A percentile compares a stretch with the other conserved stretches of the same genome.
Conservation (phyloP, 768 basidiomycete genomes). For the Boletales sp. region DNA sequence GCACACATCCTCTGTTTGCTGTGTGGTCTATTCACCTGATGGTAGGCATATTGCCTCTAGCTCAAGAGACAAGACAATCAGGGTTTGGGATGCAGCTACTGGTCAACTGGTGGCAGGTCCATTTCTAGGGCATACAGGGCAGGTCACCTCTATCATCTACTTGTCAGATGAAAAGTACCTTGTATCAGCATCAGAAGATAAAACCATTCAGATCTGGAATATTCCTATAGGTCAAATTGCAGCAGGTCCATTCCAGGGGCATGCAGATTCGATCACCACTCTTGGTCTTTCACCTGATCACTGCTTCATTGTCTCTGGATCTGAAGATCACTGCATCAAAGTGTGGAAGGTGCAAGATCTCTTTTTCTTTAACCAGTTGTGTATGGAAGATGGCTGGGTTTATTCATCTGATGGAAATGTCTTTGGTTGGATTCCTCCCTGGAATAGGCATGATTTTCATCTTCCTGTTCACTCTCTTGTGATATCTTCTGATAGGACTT, state of each 20-base stretch:
- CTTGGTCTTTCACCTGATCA: conserved; percentile 17
- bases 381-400: conserved; percentile 16
- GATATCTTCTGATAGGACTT: conserved; percentile 6
- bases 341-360: conserved; percentile 4
- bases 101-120: conserved; percentile 18
- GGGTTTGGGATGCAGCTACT: conserved; percentile 15
- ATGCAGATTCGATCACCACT: not conserved
- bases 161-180: conserved; percentile 14
- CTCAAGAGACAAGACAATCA: conserved; percentile 22
- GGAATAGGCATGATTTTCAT: conserved; percentile 13
- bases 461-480: conserved; percentile 16
- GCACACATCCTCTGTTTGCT: conserved; percentile 16
- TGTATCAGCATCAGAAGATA: conserved; percentile 17
- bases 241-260: not conserved
- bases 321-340: conserved; percentile 9
- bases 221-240: conserved; percentile 9
- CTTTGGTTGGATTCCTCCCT: conserved; percentile 20
- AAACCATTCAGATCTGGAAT: conserved; percentile 16
- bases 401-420: conserved; percentile 4
- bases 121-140: conserved; percentile 18
- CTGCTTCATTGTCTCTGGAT: conserved; percentile 14
- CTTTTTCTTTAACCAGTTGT: not conserved
- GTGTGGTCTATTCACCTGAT: conserved; percentile 24
- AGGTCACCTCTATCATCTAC: conserved; percentile 11
- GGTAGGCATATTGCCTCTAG: conserved; percentile 21